A percentile compares a stretch with the other conserved stretches of the same genome.
These are phyloP conservation scores for Blastomyces parvus DNA, from an alignment of 2,329 filamentous ascomycete genomes.

Conservation along the genomic window DNA sequence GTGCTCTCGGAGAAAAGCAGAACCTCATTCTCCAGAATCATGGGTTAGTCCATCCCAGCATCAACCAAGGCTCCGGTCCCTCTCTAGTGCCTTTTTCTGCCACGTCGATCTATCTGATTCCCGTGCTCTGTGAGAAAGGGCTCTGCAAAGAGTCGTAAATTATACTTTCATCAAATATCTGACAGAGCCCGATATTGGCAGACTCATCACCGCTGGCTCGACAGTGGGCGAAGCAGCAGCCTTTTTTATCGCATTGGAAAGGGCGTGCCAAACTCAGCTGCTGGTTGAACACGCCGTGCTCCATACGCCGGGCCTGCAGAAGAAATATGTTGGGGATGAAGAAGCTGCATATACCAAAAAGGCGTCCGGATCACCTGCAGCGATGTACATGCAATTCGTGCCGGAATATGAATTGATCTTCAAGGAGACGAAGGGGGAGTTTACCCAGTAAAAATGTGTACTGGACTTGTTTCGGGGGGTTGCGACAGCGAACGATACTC, in stretches of 20 bases:
- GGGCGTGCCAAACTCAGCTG: conserved; percentile 58
- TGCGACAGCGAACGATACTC: neutral
- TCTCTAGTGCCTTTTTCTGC: neutral
- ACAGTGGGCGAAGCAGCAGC: conserved; percentile 68
- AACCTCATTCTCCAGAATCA: conserved; percentile 58
- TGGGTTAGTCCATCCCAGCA: conserved; percentile 31
- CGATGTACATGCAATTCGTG: conserved; percentile 46
- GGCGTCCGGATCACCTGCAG: conserved; percentile 32
- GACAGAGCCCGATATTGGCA: neutral
- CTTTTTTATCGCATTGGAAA: conserved; percentile 58
- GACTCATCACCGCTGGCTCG: conserved; percentile 54
- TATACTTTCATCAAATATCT: neutral
- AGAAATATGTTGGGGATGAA: conserved; percentile 46
- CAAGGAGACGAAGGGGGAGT: conserved; percentile 3
- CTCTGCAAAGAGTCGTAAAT: neutral
- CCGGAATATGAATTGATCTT: conserved; percentile 39
- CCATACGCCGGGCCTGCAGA: conserved; percentile 36
- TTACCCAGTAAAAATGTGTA: neutral
- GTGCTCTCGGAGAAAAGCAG: conserved; percentile 53
- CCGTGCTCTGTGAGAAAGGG: neutral
- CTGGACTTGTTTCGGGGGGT: neutral
- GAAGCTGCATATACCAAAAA: conserved; percentile 32
- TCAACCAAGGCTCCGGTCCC: too few relatives aligned
- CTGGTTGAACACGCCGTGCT: conserved; percentile 56
- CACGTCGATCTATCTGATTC: neutral